Percentiles rank a stretch among this genome's conserved stretches.
Conservation (phyloP, 768 basidiomycete genomes). For the Leccinum fibrillosum region DNA sequence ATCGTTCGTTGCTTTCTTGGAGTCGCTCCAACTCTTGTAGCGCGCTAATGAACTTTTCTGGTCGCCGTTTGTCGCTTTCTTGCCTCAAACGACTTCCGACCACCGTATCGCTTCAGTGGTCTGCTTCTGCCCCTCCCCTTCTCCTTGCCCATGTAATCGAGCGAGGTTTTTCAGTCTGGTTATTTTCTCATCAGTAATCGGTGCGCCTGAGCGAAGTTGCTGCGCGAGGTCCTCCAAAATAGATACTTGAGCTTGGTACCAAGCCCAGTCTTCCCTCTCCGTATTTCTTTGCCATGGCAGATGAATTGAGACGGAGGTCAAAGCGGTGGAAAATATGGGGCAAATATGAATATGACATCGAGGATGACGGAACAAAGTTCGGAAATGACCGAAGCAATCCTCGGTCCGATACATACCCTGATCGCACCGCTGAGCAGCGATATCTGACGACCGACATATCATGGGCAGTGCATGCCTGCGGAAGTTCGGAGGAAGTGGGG, state of each 20-base stretch:
- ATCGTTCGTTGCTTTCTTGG: not conserved
- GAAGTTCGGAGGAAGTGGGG: not conserved
- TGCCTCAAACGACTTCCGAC: conserved; percentile 50
- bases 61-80: conserved; percentile 20
- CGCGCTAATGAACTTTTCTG: conserved; percentile 36
- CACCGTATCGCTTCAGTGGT: conserved; percentile 36
- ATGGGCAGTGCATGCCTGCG: not conserved
- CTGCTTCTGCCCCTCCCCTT: conserved; percentile 6
- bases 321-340: conserved; percentile 62
- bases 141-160: conserved; percentile 29
- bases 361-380: not conserved
- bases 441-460: conserved; percentile 8
- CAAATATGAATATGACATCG: conserved; percentile 47
- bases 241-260: conserved; percentile 54
- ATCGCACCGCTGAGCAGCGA: conserved; percentile 7
- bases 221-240: conserved; percentile 58
- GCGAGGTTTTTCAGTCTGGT: conserved; percentile 53
- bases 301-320: conserved; percentile 68
- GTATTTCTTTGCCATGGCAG: conserved; percentile 51
- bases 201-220: conserved; percentile 47
- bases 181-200: conserved; percentile 48
- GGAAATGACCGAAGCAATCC: not conserved
- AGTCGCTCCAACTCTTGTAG: conserved; percentile 33
- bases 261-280: conserved; percentile 51
- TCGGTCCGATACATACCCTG: not conserved